phyloP scores from a whole-genome alignment of 306 rosid genomes.

The Fragaria vesca region DNA sequence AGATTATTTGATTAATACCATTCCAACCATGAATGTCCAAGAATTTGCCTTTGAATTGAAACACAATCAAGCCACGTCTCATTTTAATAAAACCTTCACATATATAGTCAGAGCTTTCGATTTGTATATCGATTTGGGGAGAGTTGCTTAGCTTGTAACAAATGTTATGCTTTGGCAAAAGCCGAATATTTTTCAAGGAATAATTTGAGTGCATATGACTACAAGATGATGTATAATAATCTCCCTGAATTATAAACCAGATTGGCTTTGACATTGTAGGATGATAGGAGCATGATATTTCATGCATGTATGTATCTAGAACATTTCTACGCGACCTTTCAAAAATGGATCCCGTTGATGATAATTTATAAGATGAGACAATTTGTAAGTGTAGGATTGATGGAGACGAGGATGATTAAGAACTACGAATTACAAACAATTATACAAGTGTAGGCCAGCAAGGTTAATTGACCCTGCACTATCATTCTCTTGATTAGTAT shows the following conservation, averaged over 20 bases:
- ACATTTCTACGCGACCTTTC: background rate
- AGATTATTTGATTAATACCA: conserved; percentile 6
- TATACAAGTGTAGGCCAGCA: background rate
- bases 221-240: background rate
- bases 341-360: background rate
- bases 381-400: background rate
- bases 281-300: background rate
- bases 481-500: background rate
- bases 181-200: background rate
- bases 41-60: background rate
- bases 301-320: conserved; percentile 3
- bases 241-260: background rate
- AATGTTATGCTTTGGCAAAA: background rate
- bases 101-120: background rate
- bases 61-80: background rate
- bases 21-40: conserved; percentile 11
- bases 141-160: background rate
- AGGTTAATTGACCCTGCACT: background rate
- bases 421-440: background rate
- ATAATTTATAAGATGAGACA: background rate
- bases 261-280: background rate
- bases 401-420: background rate
- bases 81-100: background rate
- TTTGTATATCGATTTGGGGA: background rate
- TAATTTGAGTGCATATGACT: background rate